Percentiles rank a stretch among this genome's conserved stretches.
Evolutionary conservation across 163 green algal genomes (phyloP).

Genomic region (Scenedesmus sp.): DNA sequence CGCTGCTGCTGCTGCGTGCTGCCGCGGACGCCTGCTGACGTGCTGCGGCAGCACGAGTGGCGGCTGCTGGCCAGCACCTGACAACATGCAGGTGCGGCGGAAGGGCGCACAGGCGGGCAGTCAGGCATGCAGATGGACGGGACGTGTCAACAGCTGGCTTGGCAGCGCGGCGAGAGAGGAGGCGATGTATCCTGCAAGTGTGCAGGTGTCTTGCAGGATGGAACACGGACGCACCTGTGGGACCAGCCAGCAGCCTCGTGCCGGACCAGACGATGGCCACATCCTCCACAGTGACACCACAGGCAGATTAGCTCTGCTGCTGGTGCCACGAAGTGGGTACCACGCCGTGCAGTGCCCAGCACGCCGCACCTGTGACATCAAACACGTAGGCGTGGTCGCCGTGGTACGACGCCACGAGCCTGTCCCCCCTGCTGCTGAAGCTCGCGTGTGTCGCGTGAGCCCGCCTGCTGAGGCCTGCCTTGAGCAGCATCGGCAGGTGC

Average conservation of each 20-base stretch:
- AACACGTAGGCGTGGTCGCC: slow-evolving; percentile 87
- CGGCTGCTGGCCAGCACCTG: background rate
- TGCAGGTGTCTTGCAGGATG: no score
- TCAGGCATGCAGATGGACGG: background rate
- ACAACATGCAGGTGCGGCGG: no score
- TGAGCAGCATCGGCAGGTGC: slow-evolving; percentile 67
- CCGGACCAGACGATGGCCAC: no score
- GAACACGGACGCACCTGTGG: no score
- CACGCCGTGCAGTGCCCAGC: no score
- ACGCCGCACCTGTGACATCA: slow-evolving; percentile 64
- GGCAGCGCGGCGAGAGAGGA: no score
- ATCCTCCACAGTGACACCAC: background rate
- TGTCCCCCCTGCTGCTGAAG: slow-evolving; percentile 80
- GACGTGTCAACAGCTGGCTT: no score
- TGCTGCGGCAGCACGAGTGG: background rate
- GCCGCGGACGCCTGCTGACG: background rate
- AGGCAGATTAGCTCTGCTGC: no score
- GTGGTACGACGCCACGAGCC: slow-evolving; percentile 85
- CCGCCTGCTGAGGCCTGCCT: slow-evolving; percentile 21
- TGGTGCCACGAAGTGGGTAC: no score
- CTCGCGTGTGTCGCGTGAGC: slow-evolving; percentile 77
- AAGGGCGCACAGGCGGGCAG: no score
- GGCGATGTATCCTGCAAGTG: no score
- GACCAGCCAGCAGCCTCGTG: no score
- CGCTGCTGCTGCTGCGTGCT: slow-evolving; percentile 22